Evolutionary conservation across 805 yeast genomes (phyloP).

Genomic region (Metschnikowia shivogae): DNA sequence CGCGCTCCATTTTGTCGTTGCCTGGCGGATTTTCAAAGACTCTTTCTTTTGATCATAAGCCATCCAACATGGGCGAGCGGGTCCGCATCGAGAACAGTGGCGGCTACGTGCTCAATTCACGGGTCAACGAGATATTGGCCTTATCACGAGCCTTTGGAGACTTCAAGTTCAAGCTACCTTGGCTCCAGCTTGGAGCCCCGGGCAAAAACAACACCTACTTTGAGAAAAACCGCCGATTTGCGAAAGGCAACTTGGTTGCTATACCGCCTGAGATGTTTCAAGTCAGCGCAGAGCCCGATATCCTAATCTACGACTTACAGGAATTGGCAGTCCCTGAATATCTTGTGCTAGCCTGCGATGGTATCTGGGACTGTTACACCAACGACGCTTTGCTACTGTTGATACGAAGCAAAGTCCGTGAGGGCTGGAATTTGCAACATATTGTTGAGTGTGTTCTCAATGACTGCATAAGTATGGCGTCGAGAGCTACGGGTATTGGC

Average conservation of each 20-base stretch:
- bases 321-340: slow-evolving; percentile 31
- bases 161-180: slow-evolving; percentile 39
- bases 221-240: slow-evolving; percentile 19
- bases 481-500: slow-evolving; percentile 72
- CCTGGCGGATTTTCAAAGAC: slow-evolving; percentile 51
- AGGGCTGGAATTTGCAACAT: slow-evolving; percentile 56
- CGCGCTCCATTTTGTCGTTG: slow-evolving; percentile 57
- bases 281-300: slow-evolving; percentile 43
- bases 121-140: slow-evolving; percentile 43
- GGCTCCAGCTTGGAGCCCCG: slow-evolving; percentile 21
- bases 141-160: slow-evolving; percentile 45
- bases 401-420: slow-evolving; percentile 53
- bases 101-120: slow-evolving; percentile 32
- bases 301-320: slow-evolving; percentile 34
- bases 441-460: slow-evolving; percentile 59
- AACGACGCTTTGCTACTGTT: slow-evolving; percentile 50
- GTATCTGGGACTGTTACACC: slow-evolving; percentile 48
- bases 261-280: slow-evolving; percentile 43
- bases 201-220: slow-evolving; percentile 31
- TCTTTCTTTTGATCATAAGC: slow-evolving; percentile 43
- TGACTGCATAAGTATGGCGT: slow-evolving; percentile 65
- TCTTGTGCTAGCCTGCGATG: slow-evolving; percentile 42
- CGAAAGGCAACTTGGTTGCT: slow-evolving; percentile 26
- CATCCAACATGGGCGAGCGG: slow-evolving; percentile 40
- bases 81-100: slow-evolving; percentile 41